A percentile compares a stretch with the other conserved stretches of the same genome.
Conservation (phyloP, 441 rosid genomes). For the Jatropha multifida region DNA sequence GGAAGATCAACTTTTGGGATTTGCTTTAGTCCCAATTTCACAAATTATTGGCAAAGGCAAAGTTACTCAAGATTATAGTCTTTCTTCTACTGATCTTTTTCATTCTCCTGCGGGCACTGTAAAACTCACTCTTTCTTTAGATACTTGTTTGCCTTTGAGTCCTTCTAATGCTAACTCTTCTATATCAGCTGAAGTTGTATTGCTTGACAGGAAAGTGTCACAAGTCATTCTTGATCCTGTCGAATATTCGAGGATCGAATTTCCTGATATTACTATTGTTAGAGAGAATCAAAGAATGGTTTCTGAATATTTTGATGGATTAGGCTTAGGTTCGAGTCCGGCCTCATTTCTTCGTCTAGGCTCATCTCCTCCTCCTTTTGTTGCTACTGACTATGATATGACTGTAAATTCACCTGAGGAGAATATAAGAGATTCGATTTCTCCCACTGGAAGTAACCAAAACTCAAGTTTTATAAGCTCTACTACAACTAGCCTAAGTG, state of each 20-base stretch:
- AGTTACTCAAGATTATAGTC: slow-evolving; percentile 61
- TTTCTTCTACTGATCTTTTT: slow-evolving; percentile 90
- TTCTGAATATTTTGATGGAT: slow-evolving; percentile 57
- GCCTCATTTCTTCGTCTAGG: slow-evolving; percentile 75
- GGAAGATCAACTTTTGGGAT: slow-evolving; percentile 96
- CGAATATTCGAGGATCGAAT: slow-evolving; percentile 80
- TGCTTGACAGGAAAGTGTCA: slow-evolving; percentile 59
- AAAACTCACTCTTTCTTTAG: slow-evolving; percentile 54
- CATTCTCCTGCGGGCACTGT: slow-evolving; percentile 94
- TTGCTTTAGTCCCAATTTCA: slow-evolving; percentile 72
- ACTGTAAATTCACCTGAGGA: slow-evolving; percentile 42
- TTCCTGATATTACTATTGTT: slow-evolving; percentile 68
- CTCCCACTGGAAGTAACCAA: slow-evolving; percentile 45
- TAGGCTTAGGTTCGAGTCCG: slow-evolving; percentile 43
- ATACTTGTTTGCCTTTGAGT: slow-evolving; percentile 29
- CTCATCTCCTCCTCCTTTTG: slow-evolving; percentile 44
- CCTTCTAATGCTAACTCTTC: slow-evolving; percentile 44
- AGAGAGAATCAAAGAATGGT: slow-evolving; percentile 79
- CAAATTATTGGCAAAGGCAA: slow-evolving; percentile 64
- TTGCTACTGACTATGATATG: slow-evolving; percentile 46
- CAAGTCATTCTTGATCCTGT: slow-evolving; percentile 43
- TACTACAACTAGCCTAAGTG: slow-evolving; percentile 70
- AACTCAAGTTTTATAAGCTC: slow-evolving; percentile 61
- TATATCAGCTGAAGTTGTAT: slow-evolving; percentile 67
- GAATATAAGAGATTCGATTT: slow-evolving; percentile 29